Conservation (phyloP, 306 rosid species). For the Macrotyloma uniflorum region DNA sequence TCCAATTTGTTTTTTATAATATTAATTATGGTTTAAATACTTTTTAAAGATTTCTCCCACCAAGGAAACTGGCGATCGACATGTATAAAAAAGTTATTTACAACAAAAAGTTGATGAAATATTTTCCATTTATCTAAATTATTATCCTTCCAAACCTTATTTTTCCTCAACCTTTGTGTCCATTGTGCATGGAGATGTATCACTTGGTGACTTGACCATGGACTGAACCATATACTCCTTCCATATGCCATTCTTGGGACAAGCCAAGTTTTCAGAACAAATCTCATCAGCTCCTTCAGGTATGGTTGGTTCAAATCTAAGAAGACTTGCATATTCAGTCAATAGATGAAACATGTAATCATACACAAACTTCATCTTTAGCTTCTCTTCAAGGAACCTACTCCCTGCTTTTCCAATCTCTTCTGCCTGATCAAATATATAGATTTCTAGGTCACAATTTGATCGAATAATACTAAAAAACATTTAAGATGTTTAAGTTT, state of each 20-base stretch:
- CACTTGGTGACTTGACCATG: constrained; percentile 36
- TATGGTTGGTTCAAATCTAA: constrained; percentile 45
- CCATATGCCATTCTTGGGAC: not conserved
- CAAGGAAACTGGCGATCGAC: no score
- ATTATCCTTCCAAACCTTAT: not conserved
- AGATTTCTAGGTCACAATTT: no score
- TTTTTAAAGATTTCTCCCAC: no score
- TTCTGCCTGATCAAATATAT: constrained; percentile 37
- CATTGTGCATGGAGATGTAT: constrained; percentile 37
- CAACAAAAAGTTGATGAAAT: not conserved
- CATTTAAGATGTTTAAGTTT: no score
- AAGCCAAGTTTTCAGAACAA: constrained; percentile 37
- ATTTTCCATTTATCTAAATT: not conserved
- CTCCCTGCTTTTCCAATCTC: constrained; percentile 42
- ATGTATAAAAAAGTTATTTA: no score
- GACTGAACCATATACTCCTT: constrained; percentile 39
- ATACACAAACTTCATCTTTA: constrained; percentile 51
- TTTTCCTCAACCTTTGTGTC: not conserved
- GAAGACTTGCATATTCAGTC: constrained; percentile 46
- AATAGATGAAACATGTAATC: constrained; percentile 50
- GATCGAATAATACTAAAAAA: no score
- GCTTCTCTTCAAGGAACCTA: constrained; percentile 38
- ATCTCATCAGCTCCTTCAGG: constrained; percentile 35
- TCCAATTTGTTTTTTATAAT: no score
- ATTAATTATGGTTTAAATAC: no score